Evolutionary conservation across 2,329 filamentous ascomycete genomes (phyloP), one percentile per base, ranked within the genome.

Genomic region (Basipetospora chlamydospora): DNA sequence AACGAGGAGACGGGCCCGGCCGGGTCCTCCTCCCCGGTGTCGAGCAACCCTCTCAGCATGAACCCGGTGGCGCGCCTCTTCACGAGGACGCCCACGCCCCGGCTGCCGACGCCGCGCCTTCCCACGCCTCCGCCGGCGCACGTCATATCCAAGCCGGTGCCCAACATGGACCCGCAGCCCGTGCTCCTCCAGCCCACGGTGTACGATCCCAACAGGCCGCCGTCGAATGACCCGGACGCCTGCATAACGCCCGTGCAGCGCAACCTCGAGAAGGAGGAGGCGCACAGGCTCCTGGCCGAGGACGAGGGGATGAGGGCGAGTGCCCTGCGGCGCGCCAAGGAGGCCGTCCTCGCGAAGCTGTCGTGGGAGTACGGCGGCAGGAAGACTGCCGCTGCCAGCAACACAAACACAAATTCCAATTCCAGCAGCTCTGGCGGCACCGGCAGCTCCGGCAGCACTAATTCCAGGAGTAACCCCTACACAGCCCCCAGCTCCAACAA

Each of bases 341-440:
- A 73, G 43, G 67, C 70, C 1, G 72, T 79, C 10, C 55, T 78
- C 38, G 63, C 59, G 41, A 74, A 74, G 45, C 61, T 78, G 35
- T 67, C 61, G 46, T 62, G 62, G 38, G 67, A 76, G 48, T 74
- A 40, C 22, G 20, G 31, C 18, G 29, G 35, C 22, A 32, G n/a
- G 26, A 26, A 22, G n/a, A 28, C 11, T 39, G 41, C 30, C n/a
- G n/a, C n/a, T n/a, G n/a, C n/a, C n/a, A n/a, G n/a, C n/a, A n/a
- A n/a, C n/a, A n/a, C n/a, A n/a, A n/a, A n/a, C n/a, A n/a, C n/a
- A n/a, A n/a, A n/a, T n/a, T n/a, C n/a, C n/a, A n/a, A n/a, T n/a
- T n/a, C n/a, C n/a, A n/a, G n/a, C n/a, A n/a, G n/a, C n/a, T n/a
- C n/a, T n/a, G n/a, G n/a, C n/a, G n/a, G n/a, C n/a, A n/a, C n/a